Conservation (phyloP, 257 asterid genomes). For the Primulina tabacum region DNA sequence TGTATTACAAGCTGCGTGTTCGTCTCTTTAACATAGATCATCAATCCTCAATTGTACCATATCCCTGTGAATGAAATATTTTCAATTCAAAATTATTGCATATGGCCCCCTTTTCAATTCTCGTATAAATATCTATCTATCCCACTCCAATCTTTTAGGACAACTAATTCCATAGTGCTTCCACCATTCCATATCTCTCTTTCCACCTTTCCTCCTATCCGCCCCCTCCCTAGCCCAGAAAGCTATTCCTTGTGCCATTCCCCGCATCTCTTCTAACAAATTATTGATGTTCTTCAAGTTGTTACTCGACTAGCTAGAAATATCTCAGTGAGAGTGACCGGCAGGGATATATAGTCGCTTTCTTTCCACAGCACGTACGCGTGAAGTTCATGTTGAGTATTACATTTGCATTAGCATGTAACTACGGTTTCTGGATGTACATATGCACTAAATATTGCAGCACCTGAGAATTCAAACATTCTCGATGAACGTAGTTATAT, state of each 20-base stretch:
- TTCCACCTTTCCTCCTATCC: not conserved
- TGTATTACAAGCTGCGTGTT: not conserved
- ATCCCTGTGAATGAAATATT: no score
- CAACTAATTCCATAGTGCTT: constrained; percentile 27
- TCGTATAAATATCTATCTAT: constrained; percentile 31
- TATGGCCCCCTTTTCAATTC: constrained; percentile 7
- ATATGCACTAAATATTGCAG: not conserved
- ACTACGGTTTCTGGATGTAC: not conserved
- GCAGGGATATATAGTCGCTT: no score
- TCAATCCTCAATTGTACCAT: not conserved
- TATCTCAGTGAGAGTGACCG: no score
- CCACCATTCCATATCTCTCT: constrained; percentile 6
- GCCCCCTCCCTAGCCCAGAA: not conserved
- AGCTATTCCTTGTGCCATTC: constrained; percentile 2
- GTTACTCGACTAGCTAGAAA: not conserved
- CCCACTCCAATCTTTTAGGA: constrained; percentile 39
- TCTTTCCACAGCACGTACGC: not conserved
- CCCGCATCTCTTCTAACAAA: constrained; percentile 15
- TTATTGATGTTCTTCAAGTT: constrained; percentile 14
- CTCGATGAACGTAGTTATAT: not conserved
- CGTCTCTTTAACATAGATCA: not conserved
- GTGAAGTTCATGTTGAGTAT: no score
- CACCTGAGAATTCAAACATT: not conserved
- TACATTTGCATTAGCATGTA: not conserved
- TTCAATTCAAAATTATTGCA: not conserved